Evolutionary conservation across 345 rosid genomes (phyloP), one percentile per base, ranked within the genome.

Genomic region (Microcos paniculata): DNA sequence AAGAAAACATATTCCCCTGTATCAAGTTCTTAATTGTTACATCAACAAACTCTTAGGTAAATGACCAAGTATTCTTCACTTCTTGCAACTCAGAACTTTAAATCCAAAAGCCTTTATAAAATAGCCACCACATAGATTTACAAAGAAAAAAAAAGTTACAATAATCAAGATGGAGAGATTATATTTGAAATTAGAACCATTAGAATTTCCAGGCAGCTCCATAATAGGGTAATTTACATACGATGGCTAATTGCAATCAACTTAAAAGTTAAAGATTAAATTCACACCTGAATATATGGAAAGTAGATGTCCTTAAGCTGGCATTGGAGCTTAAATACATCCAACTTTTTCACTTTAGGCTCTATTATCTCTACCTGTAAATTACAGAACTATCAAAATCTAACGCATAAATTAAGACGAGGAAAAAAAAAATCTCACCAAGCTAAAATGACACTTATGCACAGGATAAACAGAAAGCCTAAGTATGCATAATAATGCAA

Each of bases 301-400:
- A 92, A 92, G 77, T 92, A 92, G 53, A 90, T 88, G 82, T 92
- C 97, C 90, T 90, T 92, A 73, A 92, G 86, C 82, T 71, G 89
- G 86, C 94, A 90, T 74, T 73, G 82, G 75, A 90, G 91, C 75
- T 87, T 86, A 72, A 33, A 75, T 76, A 69, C 14, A 56, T 87
- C 84, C 48, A 83, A 52, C 45, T 63, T 64, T 77, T 78, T 84
- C n/a, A 72, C 67, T 74, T 79, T 84, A 42, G 87, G 88, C 76
- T 83, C 85, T 35, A 78, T 82, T 77, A 92, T 89, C 78, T 84
- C 90, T 57, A 92, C 94, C 96, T 90, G 82, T 42, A 72, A 79
- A 83, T 63, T 21, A 58, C 15, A 11, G 8, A 26, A 26, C 23
- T 4, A 28, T 68, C 40, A 68, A 33, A 33, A 33, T 33, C 4